Base-by-base conservation (phyloP, 805 yeast species). In the Saccharomycopsis synnaedendra region DNA sequence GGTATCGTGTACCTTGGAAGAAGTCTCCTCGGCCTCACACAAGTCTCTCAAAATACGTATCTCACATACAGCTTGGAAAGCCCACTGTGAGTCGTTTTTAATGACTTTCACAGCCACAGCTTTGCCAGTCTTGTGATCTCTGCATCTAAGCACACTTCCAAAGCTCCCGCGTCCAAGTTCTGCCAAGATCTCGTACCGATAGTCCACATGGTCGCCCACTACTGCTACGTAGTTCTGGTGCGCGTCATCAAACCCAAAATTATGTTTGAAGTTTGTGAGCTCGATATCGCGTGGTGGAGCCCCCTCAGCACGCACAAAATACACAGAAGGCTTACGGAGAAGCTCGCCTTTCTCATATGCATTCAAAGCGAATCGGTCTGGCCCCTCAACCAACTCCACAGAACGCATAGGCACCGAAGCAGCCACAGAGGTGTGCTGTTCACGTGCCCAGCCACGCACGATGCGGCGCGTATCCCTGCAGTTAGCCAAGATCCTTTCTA, bases 131-230 rank as follows among this genome's bases (percentile, higher is more conserved):
- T 80, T 80, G 58, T 82, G 84, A 63, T 87, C 95, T 28, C 64
- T 60, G 51, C 88, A 82, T 48, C 74, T 69, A 5, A 83, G 65
- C 1, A 87, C 96, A 45, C 76, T 78, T 0, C 96, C 96, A 66
- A 86, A 86, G 40, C 89, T 78, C 5, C 96, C 96, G 44, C 73
- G 75, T 0, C 96, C 96, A 7, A 86, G 68, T 1, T 68, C 61
- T 2, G 68, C 61, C 27, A 74, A 45, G 3, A 85, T 76, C 54
- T 83, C 79, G 58, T 81, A 87, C 32, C 94, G 64, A 60, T 79
- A 86, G 46, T 81, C 81, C 40, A 86, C 74, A 54, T 86, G 96
- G 58, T 85, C 95, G 7, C 81, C 77, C 1, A 60, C 58, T 0
- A 67, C 56, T 1, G 76, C 67, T 4, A 66, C 64, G 56, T 83